These are phyloP conservation scores for Penicillium cosmopolitanum DNA, from an alignment of 495 filamentous ascomycete species.

Conservation along the genomic window DNA sequence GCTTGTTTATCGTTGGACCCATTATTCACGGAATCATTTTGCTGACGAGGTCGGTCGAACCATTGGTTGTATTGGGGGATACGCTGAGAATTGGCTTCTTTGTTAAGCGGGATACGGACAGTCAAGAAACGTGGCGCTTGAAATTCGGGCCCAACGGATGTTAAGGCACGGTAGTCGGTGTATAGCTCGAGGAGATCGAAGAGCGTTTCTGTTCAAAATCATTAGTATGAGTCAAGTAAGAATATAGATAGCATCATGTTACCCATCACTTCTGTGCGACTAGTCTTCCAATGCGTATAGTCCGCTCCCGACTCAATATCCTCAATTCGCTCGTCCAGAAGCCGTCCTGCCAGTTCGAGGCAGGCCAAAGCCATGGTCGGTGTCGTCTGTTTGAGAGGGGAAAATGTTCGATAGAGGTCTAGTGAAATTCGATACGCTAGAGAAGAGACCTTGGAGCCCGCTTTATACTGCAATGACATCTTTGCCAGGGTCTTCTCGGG, in stretches of 20 bases:
- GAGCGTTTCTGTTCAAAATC: slow-evolving; percentile 64
- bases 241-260: slow-evolving; percentile 10
- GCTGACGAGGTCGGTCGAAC: slow-evolving; percentile 18
- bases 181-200: slow-evolving; percentile 89
- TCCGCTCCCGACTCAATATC: slow-evolving; percentile 47
- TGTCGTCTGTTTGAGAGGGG: slow-evolving; percentile 84
- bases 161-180: slow-evolving; percentile 72
- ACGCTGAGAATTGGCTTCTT: slow-evolving; percentile 61
- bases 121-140: slow-evolving; percentile 76
- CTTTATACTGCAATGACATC: slow-evolving; percentile 57
- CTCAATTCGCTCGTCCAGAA: slow-evolving; percentile 56
- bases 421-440: slow-evolving; percentile 79
- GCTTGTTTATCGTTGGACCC: slow-evolving; percentile 3
- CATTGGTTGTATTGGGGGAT: slow-evolving; percentile 58
- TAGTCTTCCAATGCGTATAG: slow-evolving; percentile 62
- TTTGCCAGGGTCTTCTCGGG: slow-evolving; percentile 84
- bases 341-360: slow-evolving; percentile 74
- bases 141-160: slow-evolving; percentile 71
- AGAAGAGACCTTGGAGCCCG: slow-evolving; percentile 56
- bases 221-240: slow-evolving; percentile 2
- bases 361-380: slow-evolving; percentile 79
- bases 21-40: background rate
- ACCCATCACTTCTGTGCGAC: slow-evolving; percentile 72
- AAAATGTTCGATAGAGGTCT: slow-evolving; percentile 91
- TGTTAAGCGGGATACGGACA: slow-evolving; percentile 84